phyloP scores from a whole-genome alignment of 306 rosid species.

The Prunus mira region DNA sequence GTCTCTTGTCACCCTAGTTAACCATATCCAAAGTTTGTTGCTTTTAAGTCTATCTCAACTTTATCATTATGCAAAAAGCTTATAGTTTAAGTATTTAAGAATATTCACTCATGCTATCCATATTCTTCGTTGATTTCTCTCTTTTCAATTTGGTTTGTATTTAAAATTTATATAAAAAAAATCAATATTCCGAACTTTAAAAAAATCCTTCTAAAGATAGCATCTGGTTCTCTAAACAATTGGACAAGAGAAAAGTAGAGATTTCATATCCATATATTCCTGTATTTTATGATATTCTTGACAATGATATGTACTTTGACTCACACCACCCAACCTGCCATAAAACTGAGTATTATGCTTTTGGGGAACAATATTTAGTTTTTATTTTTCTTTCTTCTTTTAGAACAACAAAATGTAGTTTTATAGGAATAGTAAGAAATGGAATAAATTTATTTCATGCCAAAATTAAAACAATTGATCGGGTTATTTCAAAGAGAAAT shows the following conservation, averaged over 20 bases:
- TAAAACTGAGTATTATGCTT: neutral
- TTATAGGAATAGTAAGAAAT: neutral
- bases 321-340: constrained; percentile 1
- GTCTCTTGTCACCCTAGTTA: no score
- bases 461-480: no score
- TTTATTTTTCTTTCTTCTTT: neutral
- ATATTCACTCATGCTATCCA: no score
- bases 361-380: neutral
- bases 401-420: neutral
- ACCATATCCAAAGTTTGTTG: no score
- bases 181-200: no score
- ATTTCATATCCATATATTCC: neutral
- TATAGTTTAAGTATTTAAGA: no score
- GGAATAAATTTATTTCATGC: neutral
- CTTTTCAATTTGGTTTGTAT: no score
- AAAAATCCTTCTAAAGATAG: neutral
- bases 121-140: no score
- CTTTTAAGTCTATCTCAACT: no score
- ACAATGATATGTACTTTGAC: neutral
- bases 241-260: neutral
- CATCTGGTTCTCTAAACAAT: neutral
- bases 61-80: no score
- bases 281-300: constrained; percentile 1
- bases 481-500: neutral
- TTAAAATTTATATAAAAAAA: no score